phyloP scores from a whole-genome alignment of 805 yeast genomes.

The Isabelozyma rhagii region DNA sequence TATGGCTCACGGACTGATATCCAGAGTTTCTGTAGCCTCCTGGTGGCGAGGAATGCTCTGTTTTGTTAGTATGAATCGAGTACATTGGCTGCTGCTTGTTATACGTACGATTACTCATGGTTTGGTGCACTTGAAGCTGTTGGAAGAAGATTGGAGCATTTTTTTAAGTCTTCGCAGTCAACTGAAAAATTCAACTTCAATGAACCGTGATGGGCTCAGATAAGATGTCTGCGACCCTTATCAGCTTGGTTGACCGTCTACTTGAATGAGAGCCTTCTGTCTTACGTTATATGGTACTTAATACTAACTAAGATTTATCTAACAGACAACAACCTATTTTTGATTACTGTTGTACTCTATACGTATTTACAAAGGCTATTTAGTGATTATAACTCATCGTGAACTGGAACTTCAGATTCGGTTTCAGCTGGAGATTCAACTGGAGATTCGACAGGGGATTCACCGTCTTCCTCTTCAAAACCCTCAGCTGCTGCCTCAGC shows the following conservation, averaged over 20 bases:
- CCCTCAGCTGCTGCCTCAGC: constrained; percentile 5
- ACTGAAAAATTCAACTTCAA: not conserved
- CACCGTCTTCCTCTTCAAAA: constrained; percentile 3
- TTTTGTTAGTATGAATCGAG: not conserved
- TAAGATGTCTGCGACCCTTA: no score
- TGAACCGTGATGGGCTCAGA: no score
- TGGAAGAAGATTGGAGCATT: no score
- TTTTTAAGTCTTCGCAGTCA: not conserved
- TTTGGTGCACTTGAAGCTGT: no score
- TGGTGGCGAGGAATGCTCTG: not conserved
- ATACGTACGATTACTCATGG: not conserved
- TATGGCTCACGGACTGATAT: not conserved
- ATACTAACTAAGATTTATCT: no score
- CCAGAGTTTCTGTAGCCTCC: not conserved
- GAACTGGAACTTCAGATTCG: constrained; percentile 2
- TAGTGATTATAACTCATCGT: constrained; percentile 7
- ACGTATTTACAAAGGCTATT: not conserved
- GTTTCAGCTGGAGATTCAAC: constrained; percentile 3
- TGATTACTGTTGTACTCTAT: not conserved
- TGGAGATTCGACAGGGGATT: not conserved
- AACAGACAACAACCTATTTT: no score
- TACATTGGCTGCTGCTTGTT: no score
- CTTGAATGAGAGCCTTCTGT: no score
- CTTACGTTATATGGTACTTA: no score
- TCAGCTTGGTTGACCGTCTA: no score